Evolutionary conservation across 1,284 basidiomycete species (phyloP), one percentile per base, ranked within the genome.

Genomic region (Ganoderma sinense): DNA sequence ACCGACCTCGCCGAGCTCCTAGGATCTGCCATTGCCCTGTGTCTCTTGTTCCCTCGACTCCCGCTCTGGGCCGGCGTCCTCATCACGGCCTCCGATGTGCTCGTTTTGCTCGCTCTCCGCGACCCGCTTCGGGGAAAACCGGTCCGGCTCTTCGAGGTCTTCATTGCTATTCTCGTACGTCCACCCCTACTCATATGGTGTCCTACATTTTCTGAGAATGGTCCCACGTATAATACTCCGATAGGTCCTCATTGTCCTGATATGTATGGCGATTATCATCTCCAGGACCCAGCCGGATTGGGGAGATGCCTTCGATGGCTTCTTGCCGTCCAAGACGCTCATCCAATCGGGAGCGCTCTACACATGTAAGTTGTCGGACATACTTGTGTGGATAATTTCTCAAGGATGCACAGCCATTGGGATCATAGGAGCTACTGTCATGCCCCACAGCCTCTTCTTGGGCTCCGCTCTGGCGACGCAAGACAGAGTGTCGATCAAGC

Each of bases 401-500:
- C 31, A 40, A 67, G 39, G 26, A 62, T n/a, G 63, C n/a, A 33
- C 75, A 94, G 93, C 94, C 33, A 92, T 95, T 58, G 94, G 95
- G 66, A 92, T 95, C 69, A 79, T 95, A 14, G 94, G 94, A 26
- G 94, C 94, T 1, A 96, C 94, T 0, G 90, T 95, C 56, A 96
- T 91, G 97, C 97, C 97, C 0, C 97, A 98, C 79, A 92, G 93
- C 58, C 86, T 98, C 29, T 97, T 96, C 83, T 85, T 98, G 8
- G 97, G 96, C 13, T 96, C 94, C 2, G 90, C 93, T 45, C 87
- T 97, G 23, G 92, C 94, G 2, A 94, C 93, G 0, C 91, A 96
- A 76, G 91, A 96, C 72, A 84, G 96, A 64, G 78, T 90, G 33
- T 80, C 83, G 67, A 59, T 67, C 62, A 53, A 43, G 59, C 61